Conservation (phyloP, 306 rosid species). For the Cucurbita argyrosperma region DNA sequence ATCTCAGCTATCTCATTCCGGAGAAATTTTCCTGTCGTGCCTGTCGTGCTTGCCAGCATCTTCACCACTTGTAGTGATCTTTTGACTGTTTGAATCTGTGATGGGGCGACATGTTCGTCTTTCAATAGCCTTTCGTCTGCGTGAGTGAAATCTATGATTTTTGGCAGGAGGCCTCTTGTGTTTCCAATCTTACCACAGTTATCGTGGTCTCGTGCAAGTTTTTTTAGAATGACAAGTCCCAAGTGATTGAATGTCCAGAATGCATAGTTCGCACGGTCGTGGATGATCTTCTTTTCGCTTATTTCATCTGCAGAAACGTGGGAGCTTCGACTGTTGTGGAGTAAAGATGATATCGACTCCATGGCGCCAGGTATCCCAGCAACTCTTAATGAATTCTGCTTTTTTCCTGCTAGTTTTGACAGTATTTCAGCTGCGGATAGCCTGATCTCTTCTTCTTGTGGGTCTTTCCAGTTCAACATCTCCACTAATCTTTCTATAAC, state of each 20-base stretch:
- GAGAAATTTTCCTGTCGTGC: constrained; percentile 57
- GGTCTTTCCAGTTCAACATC: constrained; percentile 87
- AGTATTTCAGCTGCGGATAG: constrained; percentile 65
- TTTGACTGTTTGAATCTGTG: constrained; percentile 50
- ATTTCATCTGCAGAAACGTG: constrained; percentile 60
- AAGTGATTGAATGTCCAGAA: constrained; percentile 70
- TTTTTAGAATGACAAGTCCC: constrained; percentile 71
- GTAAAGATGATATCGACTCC: constrained; percentile 87
- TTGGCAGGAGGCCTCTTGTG: constrained; percentile 76
- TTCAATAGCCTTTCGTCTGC: constrained; percentile 49
- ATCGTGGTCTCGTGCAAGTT: constrained; percentile 75
- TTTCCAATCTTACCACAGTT: constrained; percentile 89
- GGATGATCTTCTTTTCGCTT: constrained; percentile 42
- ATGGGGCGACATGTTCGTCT: constrained; percentile 26
- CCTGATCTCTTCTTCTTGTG: constrained; percentile 71
- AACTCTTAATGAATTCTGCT: constrained; percentile 70
- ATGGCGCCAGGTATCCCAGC: constrained; percentile 83
- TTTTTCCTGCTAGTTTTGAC: constrained; percentile 65
- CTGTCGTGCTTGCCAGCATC: constrained; percentile 72
- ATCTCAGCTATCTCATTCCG: constrained; percentile 70
- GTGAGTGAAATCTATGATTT: constrained; percentile 70
- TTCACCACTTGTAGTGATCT: constrained; percentile 76
- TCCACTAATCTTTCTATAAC: constrained; percentile 77
- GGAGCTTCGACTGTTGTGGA: constrained; percentile 40
- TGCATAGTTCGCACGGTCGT: constrained; percentile 30